Percentiles rank a stretch among this genome's conserved stretches.
These are phyloP conservation scores for Arachnopeziza araneosa DNA, from an alignment of 2,329 filamentous ascomycete species.

Conservation along the genomic window DNA sequence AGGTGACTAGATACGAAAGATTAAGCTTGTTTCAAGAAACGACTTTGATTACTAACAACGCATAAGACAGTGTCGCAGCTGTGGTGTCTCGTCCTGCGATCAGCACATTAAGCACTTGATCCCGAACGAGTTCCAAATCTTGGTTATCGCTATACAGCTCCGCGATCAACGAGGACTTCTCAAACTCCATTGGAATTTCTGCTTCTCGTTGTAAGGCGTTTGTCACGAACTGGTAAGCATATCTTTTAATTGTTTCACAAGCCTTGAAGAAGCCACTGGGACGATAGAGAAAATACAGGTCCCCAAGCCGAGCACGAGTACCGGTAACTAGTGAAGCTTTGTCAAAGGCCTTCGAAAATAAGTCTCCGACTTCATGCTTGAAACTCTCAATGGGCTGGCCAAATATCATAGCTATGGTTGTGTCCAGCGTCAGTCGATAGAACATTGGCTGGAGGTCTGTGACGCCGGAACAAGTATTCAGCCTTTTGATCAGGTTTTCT, in stretches of 20 bases:
- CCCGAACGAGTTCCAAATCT: not conserved
- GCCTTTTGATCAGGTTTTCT: not conserved
- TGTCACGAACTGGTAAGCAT: too few species aligned
- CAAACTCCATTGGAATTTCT: too few species aligned
- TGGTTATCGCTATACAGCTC: not conserved
- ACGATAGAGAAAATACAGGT: not conserved
- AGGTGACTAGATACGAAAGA: slow-evolving; percentile 7
- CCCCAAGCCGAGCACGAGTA: too few species aligned
- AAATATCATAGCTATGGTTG: not conserved
- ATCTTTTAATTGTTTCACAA: not conserved
- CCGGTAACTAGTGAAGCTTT: not conserved
- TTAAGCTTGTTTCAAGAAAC: slow-evolving; percentile 1
- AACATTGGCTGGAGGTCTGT: not conserved
- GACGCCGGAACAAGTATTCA: not conserved
- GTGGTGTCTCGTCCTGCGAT: not conserved
- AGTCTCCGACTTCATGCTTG: not conserved
- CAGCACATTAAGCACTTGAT: not conserved
- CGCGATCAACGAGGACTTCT: not conserved
- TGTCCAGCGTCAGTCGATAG: not conserved
- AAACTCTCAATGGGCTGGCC: not conserved
- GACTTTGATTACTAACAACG: slow-evolving; percentile 10
- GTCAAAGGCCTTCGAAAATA: not conserved
- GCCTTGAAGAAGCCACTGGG: not conserved
- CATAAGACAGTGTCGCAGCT: slow-evolving; percentile 7
- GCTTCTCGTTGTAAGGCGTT: too few species aligned